Evolutionary conservation across 2,329 filamentous ascomycete genomes (phyloP), one percentile per base, ranked within the genome.

Genomic region (Stachybotrys elegans): DNA sequence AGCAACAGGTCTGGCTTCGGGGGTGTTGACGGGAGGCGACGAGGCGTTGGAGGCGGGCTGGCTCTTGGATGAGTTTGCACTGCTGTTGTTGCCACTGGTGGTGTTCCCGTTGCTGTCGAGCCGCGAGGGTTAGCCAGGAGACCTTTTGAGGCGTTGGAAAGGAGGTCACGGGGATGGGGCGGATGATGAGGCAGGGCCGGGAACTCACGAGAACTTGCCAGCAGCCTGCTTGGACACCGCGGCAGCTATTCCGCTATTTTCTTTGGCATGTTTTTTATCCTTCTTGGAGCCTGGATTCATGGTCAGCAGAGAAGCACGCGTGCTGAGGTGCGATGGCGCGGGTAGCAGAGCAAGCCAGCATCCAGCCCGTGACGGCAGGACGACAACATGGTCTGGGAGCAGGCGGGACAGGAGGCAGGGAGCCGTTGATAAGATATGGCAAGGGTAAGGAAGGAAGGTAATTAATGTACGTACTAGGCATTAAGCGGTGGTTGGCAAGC

Each of bases 211-310:
- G 63, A 75, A 72, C 62, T 73, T 76, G 57, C 68, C 69, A 57
- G 70, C 65, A 54, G 68, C 68, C 54, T 78, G 72, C 57, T 71
- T 75, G 50, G 70, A 75, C 66, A 76, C 69, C 62, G 72, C 73
- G 39, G 73, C 72, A 53, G 71, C 68, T 55, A 77, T 73, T 54
- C 72, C 70, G 55, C 72, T 70, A 57, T 63, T 65, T 56, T 76
- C 72, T 71, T 69, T 76, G 59, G 68, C 73, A 74, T 76, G 65
- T 65, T 75, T 78, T 61, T 66, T 73, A 56, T 73, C 66, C 61
- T 75, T 77, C 68, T 75, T 75, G 47, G 65, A 63, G 58, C 60
- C 67, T 71, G 47, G 46, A 50, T 48, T 48, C 52, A 58, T 55
- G 54, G 52, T 54, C 45, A 60, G 49, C 42, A 34, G n/a, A n/a